phyloP scores from a whole-genome alignment of 1,284 basidiomycete genomes.

The Leccinum cinnamomeum region DNA sequence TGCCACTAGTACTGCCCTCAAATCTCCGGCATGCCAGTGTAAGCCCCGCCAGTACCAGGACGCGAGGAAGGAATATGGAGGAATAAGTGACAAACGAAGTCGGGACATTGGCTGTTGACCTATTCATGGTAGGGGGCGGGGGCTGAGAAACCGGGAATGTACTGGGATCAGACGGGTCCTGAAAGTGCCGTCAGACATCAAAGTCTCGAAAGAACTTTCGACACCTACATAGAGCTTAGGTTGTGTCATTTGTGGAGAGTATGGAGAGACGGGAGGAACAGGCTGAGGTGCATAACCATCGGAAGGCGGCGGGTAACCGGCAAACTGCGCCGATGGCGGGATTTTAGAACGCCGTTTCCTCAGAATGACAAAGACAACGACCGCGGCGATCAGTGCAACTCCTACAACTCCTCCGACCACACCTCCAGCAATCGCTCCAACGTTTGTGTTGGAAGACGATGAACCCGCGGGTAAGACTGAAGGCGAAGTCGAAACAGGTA shows the following conservation, averaged over 20 bases:
- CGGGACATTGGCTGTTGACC: conserved; percentile 11
- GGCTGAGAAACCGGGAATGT: conserved; percentile 32
- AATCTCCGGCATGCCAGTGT: conserved; percentile 32
- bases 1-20: conserved; percentile 7
- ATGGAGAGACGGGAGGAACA: conserved; percentile 2
- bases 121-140: conserved; percentile 6
- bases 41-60: conserved; percentile 19
- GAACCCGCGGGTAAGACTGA: too few relatives aligned
- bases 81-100: conserved; percentile 14
- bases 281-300: too few relatives aligned
- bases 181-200: conserved; percentile 8
- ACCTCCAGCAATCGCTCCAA: too few relatives aligned
- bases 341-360: conserved; percentile 1
- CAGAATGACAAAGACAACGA: too few relatives aligned
- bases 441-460: too few relatives aligned
- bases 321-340: conserved; percentile 17
- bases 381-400: too few relatives aligned
- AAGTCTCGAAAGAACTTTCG: neutral
- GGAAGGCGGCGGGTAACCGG: neutral
- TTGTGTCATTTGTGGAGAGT: conserved; percentile 26
- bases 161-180: conserved; percentile 36
- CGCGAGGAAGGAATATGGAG: neutral
- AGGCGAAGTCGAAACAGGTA: too few relatives aligned
- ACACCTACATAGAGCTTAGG: conserved; percentile 33
- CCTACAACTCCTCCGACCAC: too few relatives aligned